Base-by-base conservation (phyloP, 305 asterid species). In the Fraxinus ornus region DNA sequence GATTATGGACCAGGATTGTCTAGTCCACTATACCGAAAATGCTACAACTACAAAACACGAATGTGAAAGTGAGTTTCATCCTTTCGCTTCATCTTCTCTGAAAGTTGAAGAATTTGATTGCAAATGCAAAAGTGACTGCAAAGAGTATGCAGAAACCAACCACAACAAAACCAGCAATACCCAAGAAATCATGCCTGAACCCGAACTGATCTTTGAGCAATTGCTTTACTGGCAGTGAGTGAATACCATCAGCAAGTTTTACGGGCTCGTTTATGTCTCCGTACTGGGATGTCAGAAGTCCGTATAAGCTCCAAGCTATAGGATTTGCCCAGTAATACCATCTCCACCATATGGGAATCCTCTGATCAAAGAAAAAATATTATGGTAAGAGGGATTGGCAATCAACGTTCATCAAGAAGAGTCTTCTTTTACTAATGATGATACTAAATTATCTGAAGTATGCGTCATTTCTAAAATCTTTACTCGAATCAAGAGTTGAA, bases 251-350 rank as follows among this genome's bases (percentile, higher is more conserved):
- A 26, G 89, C 82, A 36, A 91, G 89, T 89, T 7, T 88, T 12
- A 92, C 85, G 10, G 7, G 35, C 6, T 89, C 90, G 9, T 76
- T 77, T 81, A 89, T 9, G 84, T 94, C 97, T 3, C 96, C 98
- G 5, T 89, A 94, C 64, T 92, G 98, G 26, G 97, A 93, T 2
- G 95, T 88, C 33, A 94, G 86, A 44, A 94, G 93, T 0, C 98
- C 98, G 28, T 92, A 92, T 77, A 94, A 84, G 37, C 95, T 94
- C 97, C 97, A 94, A 0, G 96, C 95, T 24, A 94, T 89, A 2
- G 98, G 97, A 77, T 91, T 90, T 8, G 93, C 97, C 97, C 97
- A 94, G 83, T 91, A 91, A 76, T 92, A 94, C 98, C 98, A 94
- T 89, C 94, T 91, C 98, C 98, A 94, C 97, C 97, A 94, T 78